These are phyloP conservation scores for Rhodocollybia butyracea DNA, from an alignment of 768 basidiomycete genomes.

Conservation along the genomic window DNA sequence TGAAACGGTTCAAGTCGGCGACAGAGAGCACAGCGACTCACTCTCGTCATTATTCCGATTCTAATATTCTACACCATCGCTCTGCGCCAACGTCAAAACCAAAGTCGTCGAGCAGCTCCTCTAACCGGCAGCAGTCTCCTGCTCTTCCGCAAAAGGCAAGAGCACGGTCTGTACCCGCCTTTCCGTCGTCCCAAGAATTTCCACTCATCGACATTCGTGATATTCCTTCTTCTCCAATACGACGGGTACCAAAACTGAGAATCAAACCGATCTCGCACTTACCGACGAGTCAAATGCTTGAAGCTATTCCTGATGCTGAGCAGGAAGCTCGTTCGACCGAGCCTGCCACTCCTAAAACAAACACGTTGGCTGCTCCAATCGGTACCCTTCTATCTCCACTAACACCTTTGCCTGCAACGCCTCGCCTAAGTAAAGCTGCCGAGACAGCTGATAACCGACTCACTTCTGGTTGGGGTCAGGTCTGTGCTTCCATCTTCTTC, in stretches of 20 bases:
- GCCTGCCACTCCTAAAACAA: background rate
- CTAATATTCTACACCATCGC: background rate
- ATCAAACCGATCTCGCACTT: background rate
- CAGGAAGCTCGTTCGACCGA: background rate
- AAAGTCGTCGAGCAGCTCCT: background rate
- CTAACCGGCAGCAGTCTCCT: background rate
- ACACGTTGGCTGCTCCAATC: background rate
- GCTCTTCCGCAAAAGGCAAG: conserved; percentile 1
- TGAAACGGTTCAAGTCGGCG: conserved; percentile 2
- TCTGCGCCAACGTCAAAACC: background rate
- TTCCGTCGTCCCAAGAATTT: background rate
- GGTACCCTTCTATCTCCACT: background rate
- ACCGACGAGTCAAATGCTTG: background rate
- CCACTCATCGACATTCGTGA: conserved; percentile 1
- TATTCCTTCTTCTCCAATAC: background rate
- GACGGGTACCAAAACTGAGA: background rate
- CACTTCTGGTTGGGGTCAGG: background rate
- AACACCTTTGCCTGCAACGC: conserved; percentile 5
- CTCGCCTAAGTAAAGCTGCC: background rate
- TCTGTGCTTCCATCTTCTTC: background rate
- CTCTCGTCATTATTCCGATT: conserved; percentile 4
- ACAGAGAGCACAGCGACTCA: background rate
- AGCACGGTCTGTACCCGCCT: background rate
- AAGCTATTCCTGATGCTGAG: background rate
- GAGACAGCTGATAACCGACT: background rate